Evolutionary conservation across 228 moss, liverwort and hornwort genomes (phyloP), one percentile per base, ranked within the genome.

Genomic region (Sphagnum fallax): DNA sequence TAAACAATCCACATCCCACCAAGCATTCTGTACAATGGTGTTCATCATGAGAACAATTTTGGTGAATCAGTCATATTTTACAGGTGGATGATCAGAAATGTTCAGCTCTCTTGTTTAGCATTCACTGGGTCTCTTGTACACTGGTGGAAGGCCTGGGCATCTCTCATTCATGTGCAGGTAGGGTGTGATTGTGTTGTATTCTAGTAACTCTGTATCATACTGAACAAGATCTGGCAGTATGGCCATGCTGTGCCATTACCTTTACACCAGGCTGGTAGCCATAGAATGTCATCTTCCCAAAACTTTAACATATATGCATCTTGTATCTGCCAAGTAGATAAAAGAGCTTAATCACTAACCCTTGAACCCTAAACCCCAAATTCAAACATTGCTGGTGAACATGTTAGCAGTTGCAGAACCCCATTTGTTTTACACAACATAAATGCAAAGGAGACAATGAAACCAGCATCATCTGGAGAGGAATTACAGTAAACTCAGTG

Each of bases 261-360:
- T 52, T 70, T 71, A 67, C 89, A 89, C 82, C 84, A 89, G 62
- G 75, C 76, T 61, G 89, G 89, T 59, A 89, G 51, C 62, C 83
- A 72, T 62, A 83, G 72, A 47, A 4, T 12, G 49, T 89, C 83
- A 53, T 75, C 81, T 74, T 89, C 82, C 58, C 73, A 89, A 60
- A 89, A 69, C 51, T 82, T 86, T 12, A 89, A 76, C 86, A 89
- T 86, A 66, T 86, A 89, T 4, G 89, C 86, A 68, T 89, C 89
- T 65, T 80, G 69, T 62, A 89, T 84, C 79, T 81, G 81, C 47
- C 65, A 47, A 69, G 12, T 32, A 32, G 32, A 32, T 32, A 32
- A 32, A 32, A 32, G 32, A 32, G 32, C 32, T 32, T 32, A 32
- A 32, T 32, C 32, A 32, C 32, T 32, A 32, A 32, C 32, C 32